Base-by-base conservation (phyloP, 2,329 filamentous ascomycete species). In the Trichoderma gracile region DNA sequence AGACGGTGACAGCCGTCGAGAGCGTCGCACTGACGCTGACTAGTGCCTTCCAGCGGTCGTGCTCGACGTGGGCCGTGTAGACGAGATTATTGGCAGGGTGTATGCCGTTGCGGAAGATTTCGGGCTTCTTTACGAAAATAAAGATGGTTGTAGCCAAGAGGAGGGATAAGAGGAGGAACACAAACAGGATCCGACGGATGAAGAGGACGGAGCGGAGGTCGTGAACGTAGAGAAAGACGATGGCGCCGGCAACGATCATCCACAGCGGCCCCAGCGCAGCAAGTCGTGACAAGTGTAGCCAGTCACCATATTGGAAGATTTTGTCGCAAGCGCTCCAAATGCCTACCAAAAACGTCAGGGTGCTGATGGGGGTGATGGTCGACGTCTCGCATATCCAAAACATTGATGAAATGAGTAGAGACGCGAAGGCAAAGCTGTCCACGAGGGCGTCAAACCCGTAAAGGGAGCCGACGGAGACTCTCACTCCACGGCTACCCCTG, bases 81-180 rank as follows among this genome's bases (percentile, higher is more conserved):
- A 86, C 78, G 14, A 84, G 73, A 5, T 79, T 79, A 52, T 79
- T 77, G 40, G 86, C 71, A 0, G 83, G 82, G 60, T 86, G 83
- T 55, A 74, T 65, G 69, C 68, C 62, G 60, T 67, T 53, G 46
- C 17, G 17, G 59, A 74, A 77, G 0, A 68, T 66, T 38, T 71
- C 75, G 21, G 67, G 68, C 15, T 67, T 71, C 63, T 73, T 75
- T 7, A 78, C 53, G 15, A 73, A 58, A 7, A 77, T 74, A 66
- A 75, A 78, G 17, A 82, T 73, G 0, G 75, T 75, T 3, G 76
- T 75, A 3, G 72, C 69, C 6, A 80, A 68, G 5, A 80, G 68
- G 7, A 81, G 67, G 3, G 73, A 67, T 40, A 77, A 33, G 10
- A 84, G 71, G 1, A 81, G 58, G 3, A 78, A 61, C 25, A 79